Evolutionary conservation across 2,329 filamentous ascomycete species (phyloP).

Genomic region (Botrytis aclada): DNA sequence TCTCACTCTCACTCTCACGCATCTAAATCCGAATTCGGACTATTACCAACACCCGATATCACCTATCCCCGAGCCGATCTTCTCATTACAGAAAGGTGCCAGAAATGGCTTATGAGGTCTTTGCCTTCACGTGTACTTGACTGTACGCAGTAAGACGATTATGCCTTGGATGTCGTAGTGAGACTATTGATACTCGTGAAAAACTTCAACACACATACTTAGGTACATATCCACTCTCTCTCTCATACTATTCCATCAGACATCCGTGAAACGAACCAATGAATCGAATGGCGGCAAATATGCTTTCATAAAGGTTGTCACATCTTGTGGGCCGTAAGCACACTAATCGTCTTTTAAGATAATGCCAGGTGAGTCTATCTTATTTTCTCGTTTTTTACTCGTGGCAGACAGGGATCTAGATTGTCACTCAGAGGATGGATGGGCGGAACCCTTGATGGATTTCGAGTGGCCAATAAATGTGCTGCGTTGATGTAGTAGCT

Average conservation of each 20-base stretch:
- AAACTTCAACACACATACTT: background rate
- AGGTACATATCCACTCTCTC: background rate
- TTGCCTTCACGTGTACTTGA: background rate
- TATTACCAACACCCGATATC: background rate
- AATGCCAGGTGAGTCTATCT: constrained; percentile 5
- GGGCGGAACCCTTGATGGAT: background rate
- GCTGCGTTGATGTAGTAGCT: background rate
- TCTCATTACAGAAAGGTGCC: background rate
- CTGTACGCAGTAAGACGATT: constrained; percentile 3
- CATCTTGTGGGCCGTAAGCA: background rate
- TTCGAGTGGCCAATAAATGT: background rate
- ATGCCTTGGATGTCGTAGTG: background rate
- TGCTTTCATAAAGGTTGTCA: constrained; percentile 4
- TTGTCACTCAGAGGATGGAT: background rate
- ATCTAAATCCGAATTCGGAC: background rate
- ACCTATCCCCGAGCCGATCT: background rate
- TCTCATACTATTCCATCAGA: background rate
- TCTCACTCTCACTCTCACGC: background rate
- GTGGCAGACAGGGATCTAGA: constrained; percentile 5
- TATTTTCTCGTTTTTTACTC: constrained; percentile 14
- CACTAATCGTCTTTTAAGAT: background rate
- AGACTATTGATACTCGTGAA: background rate
- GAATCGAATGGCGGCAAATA: background rate
- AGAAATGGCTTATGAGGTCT: background rate
- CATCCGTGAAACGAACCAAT: background rate